phyloP scores from a whole-genome alignment of 2,329 filamentous ascomycete genomes.

The Fusarium transvaalense region DNA sequence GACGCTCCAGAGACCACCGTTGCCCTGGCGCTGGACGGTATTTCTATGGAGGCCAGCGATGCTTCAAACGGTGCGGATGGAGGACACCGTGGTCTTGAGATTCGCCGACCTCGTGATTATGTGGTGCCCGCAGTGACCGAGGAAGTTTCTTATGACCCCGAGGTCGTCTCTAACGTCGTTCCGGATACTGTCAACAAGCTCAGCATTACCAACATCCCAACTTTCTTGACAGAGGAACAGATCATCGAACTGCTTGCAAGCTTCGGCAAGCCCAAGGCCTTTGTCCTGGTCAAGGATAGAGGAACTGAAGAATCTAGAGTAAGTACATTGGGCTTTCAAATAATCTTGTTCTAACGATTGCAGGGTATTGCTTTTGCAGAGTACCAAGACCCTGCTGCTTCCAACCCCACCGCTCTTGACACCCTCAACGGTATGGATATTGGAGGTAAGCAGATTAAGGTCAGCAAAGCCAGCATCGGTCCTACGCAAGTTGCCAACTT shows the following conservation, averaged over 20 bases:
- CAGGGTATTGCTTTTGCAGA: conserved; percentile 98
- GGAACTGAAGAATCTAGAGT: conserved; percentile 89
- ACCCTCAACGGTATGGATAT: conserved; percentile 94
- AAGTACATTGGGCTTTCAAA: conserved; percentile 54
- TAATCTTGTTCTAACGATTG: conserved; percentile 47
- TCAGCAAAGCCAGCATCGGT: conserved; percentile 90
- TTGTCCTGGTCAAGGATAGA: conserved; percentile 88
- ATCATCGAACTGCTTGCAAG: conserved; percentile 89
- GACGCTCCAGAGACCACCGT: conserved; percentile 88
- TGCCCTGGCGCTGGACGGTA: conserved; percentile 89
- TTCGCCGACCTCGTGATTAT: conserved; percentile 94
- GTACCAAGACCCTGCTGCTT: conserved; percentile 77
- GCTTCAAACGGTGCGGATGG: conserved; percentile 66
- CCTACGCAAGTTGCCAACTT: conserved; percentile 91
- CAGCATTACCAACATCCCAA: conserved; percentile 88
- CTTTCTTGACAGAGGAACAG: conserved; percentile 90
- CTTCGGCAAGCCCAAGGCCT: conserved; percentile 94
- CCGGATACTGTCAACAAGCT: conserved; percentile 96
- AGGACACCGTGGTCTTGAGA: conserved; percentile 72
- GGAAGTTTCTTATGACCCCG: conserved; percentile 78
- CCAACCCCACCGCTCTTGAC: conserved; percentile 88
- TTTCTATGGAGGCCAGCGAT: conserved; percentile 83
- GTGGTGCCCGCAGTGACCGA: conserved; percentile 87
- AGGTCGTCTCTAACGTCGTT: conserved; percentile 82
- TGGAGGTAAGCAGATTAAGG: conserved; percentile 86